These are phyloP conservation scores for Marsdenia floribunda DNA, from an alignment of 257 asterid genomes.

Conservation along the genomic window DNA sequence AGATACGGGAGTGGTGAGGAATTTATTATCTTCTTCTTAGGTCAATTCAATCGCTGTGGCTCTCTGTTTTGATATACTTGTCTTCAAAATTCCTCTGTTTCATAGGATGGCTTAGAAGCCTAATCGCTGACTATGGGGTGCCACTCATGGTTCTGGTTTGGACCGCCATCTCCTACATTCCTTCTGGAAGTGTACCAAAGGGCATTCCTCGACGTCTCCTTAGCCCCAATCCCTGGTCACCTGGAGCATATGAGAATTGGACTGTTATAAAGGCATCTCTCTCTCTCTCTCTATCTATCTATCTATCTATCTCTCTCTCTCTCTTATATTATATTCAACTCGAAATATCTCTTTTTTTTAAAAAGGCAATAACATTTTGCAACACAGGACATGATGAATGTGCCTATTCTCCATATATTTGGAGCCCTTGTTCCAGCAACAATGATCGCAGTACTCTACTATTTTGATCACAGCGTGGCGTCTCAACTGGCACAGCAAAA, in stretches of 20 bases:
- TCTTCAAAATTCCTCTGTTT: not conserved
- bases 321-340: not conserved
- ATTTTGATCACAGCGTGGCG: conserved; percentile 91
- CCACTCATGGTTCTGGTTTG: conserved; percentile 89
- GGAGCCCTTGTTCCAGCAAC: conserved; percentile 91
- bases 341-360: too few species aligned
- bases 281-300: not conserved
- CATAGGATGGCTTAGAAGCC: conserved; percentile 80
- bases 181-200: conserved; percentile 64
- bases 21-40: not conserved
- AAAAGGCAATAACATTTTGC: not conserved
- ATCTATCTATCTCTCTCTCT: not conserved
- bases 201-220: conserved; percentile 87
- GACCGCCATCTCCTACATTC: conserved; percentile 80
- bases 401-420: conserved; percentile 60
- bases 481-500: conserved; percentile 88
- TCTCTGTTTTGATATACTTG: not conserved
- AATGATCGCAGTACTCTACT: conserved; percentile 86
- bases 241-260: conserved; percentile 87
- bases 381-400: conserved; percentile 69
- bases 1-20: conserved; percentile 72
- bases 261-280: conserved; percentile 61
- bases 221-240: conserved; percentile 98
- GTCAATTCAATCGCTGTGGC: not conserved
- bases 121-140: conserved; percentile 89